A percentile compares a stretch with the other conserved stretches of the same genome.
Conservation (phyloP, 2,329 filamentous ascomycete species). For the Fusarium sp. region DNA sequence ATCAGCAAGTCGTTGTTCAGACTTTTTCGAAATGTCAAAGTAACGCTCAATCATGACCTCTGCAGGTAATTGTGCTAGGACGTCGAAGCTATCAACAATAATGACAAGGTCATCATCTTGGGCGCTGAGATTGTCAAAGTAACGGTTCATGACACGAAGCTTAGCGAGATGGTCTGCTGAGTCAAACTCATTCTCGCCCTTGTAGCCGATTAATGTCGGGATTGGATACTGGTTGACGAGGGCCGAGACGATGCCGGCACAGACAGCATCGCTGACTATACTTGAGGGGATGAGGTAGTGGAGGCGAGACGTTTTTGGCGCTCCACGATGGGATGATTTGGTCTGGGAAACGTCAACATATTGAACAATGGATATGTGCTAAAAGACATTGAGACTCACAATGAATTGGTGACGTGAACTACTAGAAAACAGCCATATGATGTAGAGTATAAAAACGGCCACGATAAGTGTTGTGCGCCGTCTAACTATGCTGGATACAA, state of each 20-base stretch:
- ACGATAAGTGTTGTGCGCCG: neutral
- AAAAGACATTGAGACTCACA: neutral
- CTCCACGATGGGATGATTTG: neutral
- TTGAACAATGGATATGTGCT: too few species aligned
- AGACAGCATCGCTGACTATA: conserved; percentile 22
- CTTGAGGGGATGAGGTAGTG: conserved; percentile 38
- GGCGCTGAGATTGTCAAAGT: conserved; percentile 8
- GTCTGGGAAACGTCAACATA: too few species aligned
- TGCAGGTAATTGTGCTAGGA: conserved; percentile 39
- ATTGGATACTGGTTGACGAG: conserved; percentile 37
- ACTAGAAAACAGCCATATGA: neutral
- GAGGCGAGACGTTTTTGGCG: conserved; percentile 5
- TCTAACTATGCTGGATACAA: neutral
- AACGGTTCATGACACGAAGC: conserved; percentile 27
- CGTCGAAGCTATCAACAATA: conserved; percentile 39
- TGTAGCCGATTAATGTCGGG: conserved; percentile 33
- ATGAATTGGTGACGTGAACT: neutral
- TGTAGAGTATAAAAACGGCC: neutral
- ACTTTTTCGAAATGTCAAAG: conserved; percentile 23
- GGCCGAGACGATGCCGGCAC: conserved; percentile 26
- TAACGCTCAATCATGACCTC: conserved; percentile 38
- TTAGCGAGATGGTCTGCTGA: conserved; percentile 37
- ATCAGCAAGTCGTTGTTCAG: conserved; percentile 35
- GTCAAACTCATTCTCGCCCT: conserved; percentile 34
- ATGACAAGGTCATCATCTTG: conserved; percentile 38